Conservation (phyloP, 2,329 filamentous ascomycete species). For the Aspergillus awamori region DNA sequence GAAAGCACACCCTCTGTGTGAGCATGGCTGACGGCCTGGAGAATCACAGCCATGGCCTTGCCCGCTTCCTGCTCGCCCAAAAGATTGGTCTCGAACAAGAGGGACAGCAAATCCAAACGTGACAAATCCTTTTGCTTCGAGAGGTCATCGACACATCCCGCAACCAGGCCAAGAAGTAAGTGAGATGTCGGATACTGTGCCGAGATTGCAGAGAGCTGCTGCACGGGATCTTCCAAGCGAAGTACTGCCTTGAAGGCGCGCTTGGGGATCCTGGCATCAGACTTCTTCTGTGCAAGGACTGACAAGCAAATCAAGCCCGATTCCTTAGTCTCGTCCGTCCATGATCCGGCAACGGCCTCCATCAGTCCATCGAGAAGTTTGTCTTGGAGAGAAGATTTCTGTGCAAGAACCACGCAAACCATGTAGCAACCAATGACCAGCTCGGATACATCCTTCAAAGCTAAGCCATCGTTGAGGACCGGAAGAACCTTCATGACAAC, state of each 20-base stretch:
- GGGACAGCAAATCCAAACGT: conserved; percentile 52
- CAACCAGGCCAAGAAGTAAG: conserved; percentile 42
- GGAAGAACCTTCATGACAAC: conserved; percentile 69
- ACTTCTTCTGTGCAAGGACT: conserved; percentile 78
- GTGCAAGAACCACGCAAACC: conserved; percentile 81
- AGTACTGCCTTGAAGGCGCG: conserved; percentile 63
- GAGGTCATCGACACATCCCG: conserved; percentile 37
- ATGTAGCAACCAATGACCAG: conserved; percentile 88
- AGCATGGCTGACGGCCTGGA: conserved; percentile 45
- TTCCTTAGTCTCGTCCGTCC: conserved; percentile 71
- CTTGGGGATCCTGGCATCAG: conserved; percentile 68
- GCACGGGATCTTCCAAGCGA: conserved; percentile 36
- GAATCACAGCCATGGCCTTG: conserved; percentile 37
- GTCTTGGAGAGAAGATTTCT: conserved; percentile 79
- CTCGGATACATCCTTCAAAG: conserved; percentile 74
- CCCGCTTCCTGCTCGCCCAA: conserved; percentile 35
- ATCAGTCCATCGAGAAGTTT: conserved; percentile 81
- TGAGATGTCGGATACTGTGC: conserved; percentile 38
- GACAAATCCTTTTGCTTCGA: conserved; percentile 36
- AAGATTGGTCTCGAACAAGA: conserved; percentile 37
- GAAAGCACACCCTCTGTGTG: conserved; percentile 47
- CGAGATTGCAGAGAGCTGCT: conserved; percentile 38
- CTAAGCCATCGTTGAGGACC: conserved; percentile 75
- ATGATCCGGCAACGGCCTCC: conserved; percentile 80
- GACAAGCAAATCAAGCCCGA: conserved; percentile 78